Base-by-base conservation (phyloP, 768 basidiomycete species). In the Tricholoma furcatifolium region DNA sequence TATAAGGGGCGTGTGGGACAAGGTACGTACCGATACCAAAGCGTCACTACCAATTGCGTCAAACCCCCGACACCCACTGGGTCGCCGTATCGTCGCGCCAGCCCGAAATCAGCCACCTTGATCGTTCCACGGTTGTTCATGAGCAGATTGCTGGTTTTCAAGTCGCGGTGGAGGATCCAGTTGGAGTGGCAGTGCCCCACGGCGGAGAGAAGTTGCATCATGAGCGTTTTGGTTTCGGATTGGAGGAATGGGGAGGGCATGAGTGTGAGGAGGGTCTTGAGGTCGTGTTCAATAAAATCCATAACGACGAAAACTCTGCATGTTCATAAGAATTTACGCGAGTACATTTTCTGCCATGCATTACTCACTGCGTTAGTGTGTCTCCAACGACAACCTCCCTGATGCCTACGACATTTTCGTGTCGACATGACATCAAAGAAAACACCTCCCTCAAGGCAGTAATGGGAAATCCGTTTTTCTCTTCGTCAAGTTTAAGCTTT, bases 111-210 rank as follows among this genome's bases (percentile, higher is more conserved):
- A 12, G 97, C 97, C 6, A 99, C 94, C 65, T 98, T 98, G 72
- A 99, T 95, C 34, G 91, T 95, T 1, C 97, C 97, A 7, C 97
- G 86, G 66, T 99, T 99, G 69, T 98, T 99, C 96, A 99, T 96
- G 42, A 99, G 79, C 32, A 99, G 70, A 67, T 99, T 99, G 62
- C 93, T 95, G 17, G 97, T 98, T 69, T 99, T 99, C 55, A 99
- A 69, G 67, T 99, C 97, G 21, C 97, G 86, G 65, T 99, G 97
- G 5, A 99, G 78, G 60, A 98, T 98, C 97, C 97, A 98, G 54
- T 96, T 92, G 18, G 88, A 78, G 71, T 99, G 97, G 64, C 94
- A 98, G 58, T 95, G 90, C 3, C 84, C 85, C 30, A 98, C 87
- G 8, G 97, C 97, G 41, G 93, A 95, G 23, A 98, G 73, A 6